phyloP scores from a whole-genome alignment of 371 early-diverging fungal species.

The Quaeritorhiza haematococci region DNA sequence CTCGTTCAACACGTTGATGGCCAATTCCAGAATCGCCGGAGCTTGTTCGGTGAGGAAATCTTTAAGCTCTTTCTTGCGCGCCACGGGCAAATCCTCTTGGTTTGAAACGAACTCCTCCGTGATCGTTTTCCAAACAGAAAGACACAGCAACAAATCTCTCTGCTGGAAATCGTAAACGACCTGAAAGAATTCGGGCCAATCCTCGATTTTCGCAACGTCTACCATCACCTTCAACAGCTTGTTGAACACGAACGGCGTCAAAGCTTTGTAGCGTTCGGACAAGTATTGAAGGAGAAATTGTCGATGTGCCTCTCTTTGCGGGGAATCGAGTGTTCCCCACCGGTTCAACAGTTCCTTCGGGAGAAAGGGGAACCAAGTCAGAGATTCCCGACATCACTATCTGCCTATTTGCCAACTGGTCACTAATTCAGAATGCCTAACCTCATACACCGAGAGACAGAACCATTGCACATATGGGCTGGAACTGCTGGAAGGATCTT shows the following conservation, averaged over 20 bases:
- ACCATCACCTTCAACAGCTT: not conserved
- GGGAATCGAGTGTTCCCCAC: not conserved
- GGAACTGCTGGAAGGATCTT: not conserved
- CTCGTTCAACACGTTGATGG: not conserved
- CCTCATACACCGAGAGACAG: conserved; percentile 1
- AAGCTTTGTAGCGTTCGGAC: not conserved
- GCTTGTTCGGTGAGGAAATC: not conserved
- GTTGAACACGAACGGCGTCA: not conserved
- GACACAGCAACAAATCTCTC: not conserved
- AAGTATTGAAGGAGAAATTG: not conserved
- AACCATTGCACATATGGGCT: not conserved
- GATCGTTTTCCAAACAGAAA: not conserved
- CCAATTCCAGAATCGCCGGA: not conserved
- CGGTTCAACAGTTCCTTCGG: not conserved
- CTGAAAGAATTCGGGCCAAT: not conserved
- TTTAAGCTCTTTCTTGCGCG: not conserved
- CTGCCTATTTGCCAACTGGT: not conserved
- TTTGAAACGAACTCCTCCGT: conserved; percentile 2
- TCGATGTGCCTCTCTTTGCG: not conserved
- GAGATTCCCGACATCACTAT: not conserved
- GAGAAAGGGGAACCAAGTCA: not conserved
- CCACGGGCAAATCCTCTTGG: not conserved
- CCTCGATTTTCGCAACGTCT: not conserved
- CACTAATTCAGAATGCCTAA: not conserved
- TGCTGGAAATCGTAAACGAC: not conserved